Evolutionary conservation across 164 flowering plant genomes (phyloP).

Genomic region (Tetracentron sinense): DNA sequence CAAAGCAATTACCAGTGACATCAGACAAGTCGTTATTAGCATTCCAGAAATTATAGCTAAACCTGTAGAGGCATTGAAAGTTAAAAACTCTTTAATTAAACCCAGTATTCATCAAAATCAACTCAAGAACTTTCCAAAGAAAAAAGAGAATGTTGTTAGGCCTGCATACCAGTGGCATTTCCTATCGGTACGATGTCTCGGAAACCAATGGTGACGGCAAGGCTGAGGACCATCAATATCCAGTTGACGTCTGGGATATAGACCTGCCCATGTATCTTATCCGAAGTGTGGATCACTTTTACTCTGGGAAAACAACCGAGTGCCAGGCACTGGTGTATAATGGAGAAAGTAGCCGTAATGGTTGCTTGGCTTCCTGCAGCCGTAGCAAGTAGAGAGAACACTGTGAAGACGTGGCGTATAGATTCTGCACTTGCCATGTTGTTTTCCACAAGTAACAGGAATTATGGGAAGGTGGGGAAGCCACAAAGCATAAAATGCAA

Average conservation of each 20-base stretch:
- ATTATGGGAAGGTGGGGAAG: constrained; percentile 3
- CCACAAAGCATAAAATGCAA: constrained; percentile 17
- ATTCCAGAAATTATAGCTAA: constrained; percentile 47
- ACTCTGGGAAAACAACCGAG: constrained; percentile 65
- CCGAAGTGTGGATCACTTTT: constrained; percentile 57
- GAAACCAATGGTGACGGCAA: constrained; percentile 41
- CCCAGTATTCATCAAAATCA: not conserved
- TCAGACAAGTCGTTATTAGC: constrained; percentile 57
- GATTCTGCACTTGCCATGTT: constrained; percentile 24
- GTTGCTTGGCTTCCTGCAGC: constrained; percentile 67
- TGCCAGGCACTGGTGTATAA: constrained; percentile 62
- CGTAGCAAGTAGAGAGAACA: constrained; percentile 51
- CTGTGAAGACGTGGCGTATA: constrained; percentile 41
- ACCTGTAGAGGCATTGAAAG: constrained; percentile 38
- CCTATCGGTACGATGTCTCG: constrained; percentile 41
- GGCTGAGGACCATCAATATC: constrained; percentile 49
- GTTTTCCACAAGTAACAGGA: constrained; percentile 8
- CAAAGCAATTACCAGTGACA: constrained; percentile 47
- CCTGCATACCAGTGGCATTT: constrained; percentile 48
- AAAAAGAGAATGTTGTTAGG: constrained; percentile 1
- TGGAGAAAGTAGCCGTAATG: constrained; percentile 63
- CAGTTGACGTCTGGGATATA: constrained; percentile 71
- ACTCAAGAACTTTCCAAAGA: constrained; percentile 18
- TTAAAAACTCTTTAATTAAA: not conserved
- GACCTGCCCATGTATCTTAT: constrained; percentile 53